Conservation (phyloP, 2,329 filamentous ascomycete genomes). For the Cercospora sesami region DNA sequence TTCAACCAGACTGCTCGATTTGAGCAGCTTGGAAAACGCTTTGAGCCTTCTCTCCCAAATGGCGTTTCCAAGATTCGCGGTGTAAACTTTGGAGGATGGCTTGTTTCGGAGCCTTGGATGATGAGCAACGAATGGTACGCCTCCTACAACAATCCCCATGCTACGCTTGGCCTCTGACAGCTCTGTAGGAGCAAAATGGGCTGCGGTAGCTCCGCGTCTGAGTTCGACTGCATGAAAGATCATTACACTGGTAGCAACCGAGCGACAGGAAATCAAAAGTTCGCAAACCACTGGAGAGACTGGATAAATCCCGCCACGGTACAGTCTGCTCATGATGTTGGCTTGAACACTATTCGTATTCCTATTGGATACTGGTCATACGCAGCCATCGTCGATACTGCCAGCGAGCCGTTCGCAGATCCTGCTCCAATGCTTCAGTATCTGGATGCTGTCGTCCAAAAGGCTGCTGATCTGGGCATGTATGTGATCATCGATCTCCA, state of each 20-base stretch:
- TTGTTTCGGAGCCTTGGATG: slow-evolving; percentile 13
- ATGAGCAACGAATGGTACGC: slow-evolving; percentile 10
- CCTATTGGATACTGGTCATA: slow-evolving; percentile 19
- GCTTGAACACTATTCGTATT: slow-evolving; percentile 19
- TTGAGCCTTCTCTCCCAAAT: slow-evolving; percentile 12
- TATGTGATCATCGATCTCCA: slow-evolving; percentile 21
- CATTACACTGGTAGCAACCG: slow-evolving; percentile 15
- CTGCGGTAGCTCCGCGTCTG: slow-evolving; percentile 11
- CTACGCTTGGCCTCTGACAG: not conserved
- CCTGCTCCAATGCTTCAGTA: slow-evolving; percentile 6
- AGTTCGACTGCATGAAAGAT: slow-evolving; percentile 19
- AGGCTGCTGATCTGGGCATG: slow-evolving; percentile 15
- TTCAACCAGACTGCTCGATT: slow-evolving; percentile 16
- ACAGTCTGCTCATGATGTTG: slow-evolving; percentile 14
- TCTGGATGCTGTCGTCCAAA: slow-evolving; percentile 14
- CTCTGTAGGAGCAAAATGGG: slow-evolving; percentile 14
- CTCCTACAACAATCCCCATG: not conserved
- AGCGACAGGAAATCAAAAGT: slow-evolving; percentile 5
- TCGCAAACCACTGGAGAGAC: slow-evolving; percentile 16
- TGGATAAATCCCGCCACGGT: slow-evolving; percentile 17
- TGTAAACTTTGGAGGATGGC: slow-evolving; percentile 18
- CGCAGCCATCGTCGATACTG: slow-evolving; percentile 9
- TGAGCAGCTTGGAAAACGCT: slow-evolving; percentile 12
- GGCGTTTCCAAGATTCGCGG: slow-evolving; percentile 18
- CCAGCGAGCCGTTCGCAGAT: slow-evolving; percentile 11